Conservation (phyloP, 257 asterid genomes). For the Solanum microdontum region DNA sequence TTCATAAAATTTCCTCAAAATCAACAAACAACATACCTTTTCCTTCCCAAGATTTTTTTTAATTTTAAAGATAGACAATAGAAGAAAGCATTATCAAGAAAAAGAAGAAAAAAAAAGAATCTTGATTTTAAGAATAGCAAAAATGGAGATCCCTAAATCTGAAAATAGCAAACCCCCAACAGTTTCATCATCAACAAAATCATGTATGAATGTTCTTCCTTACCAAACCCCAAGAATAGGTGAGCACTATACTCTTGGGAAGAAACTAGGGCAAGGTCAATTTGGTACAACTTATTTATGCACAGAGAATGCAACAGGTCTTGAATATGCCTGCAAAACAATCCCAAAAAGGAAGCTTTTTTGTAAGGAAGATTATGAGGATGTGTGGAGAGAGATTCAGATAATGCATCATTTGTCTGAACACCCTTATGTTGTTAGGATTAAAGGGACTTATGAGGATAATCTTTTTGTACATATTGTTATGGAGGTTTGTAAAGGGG, state of each 20-base stretch:
- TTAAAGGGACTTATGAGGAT: conserved; percentile 16
- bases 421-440: conserved; percentile 10
- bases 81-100: background rate
- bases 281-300: conserved; percentile 16
- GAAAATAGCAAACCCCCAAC: background rate
- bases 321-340: conserved; percentile 12
- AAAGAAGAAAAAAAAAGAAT: too few species aligned
- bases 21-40: background rate
- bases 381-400: conserved; percentile 14
- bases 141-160: background rate
- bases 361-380: conserved; percentile 8
- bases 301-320: conserved; percentile 5
- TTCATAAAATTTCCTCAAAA: background rate
- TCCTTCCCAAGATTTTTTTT: too few species aligned
- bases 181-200: background rate
- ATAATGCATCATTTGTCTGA: conserved; percentile 17
- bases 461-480: conserved; percentile 10
- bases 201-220: conserved; percentile 1
- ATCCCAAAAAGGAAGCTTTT: conserved; percentile 6
- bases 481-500: conserved; percentile 21
- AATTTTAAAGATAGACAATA: background rate
- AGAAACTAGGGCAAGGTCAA: conserved; percentile 14
- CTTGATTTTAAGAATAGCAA: background rate
- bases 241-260: conserved; percentile 8
- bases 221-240: conserved; percentile 6